Conservation (phyloP, 2,329 filamentous ascomycete genomes). For the Podosphaera fusca region DNA sequence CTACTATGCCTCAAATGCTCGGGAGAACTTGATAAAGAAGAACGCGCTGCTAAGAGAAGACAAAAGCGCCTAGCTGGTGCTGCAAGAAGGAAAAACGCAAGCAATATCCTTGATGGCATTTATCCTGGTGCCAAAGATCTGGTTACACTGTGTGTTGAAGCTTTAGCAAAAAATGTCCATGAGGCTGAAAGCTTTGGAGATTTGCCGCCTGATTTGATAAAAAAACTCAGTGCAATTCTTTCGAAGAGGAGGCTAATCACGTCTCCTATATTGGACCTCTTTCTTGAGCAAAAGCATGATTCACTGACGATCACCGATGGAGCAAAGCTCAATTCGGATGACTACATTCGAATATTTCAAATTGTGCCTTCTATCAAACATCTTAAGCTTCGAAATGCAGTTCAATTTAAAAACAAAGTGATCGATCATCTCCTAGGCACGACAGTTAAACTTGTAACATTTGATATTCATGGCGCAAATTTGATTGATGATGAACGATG, state of each 20-base stretch:
- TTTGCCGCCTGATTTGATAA: slow-evolving; percentile 29
- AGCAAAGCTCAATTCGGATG: slow-evolving; percentile 44
- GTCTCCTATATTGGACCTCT: slow-evolving; percentile 30
- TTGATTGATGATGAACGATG: slow-evolving; percentile 57
- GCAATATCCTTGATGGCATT: slow-evolving; percentile 60
- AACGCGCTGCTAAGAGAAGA: slow-evolving; percentile 34
- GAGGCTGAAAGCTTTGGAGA: slow-evolving; percentile 39
- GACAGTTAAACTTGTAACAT: slow-evolving; percentile 39
- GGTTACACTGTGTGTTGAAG: slow-evolving; percentile 39
- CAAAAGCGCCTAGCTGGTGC: slow-evolving; percentile 30
- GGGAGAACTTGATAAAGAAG: slow-evolving; percentile 45
- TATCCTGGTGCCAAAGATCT: slow-evolving; percentile 43
- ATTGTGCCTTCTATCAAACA: slow-evolving; percentile 43
- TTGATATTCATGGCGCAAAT: slow-evolving; percentile 69
- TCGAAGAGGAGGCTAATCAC: slow-evolving; percentile 35
- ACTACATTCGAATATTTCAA: slow-evolving; percentile 64
- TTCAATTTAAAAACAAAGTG: slow-evolving; percentile 72
- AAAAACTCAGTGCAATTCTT: slow-evolving; percentile 35
- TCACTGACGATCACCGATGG: slow-evolving; percentile 33
- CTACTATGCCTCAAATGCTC: slow-evolving; percentile 69
- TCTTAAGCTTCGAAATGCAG: slow-evolving; percentile 61
- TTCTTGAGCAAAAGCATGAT: slow-evolving; percentile 28
- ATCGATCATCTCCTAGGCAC: slow-evolving; percentile 62
- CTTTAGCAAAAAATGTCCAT: slow-evolving; percentile 36
- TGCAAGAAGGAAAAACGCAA: slow-evolving; percentile 54